These are phyloP conservation scores for Hyparrhenia diplandra DNA, from an alignment of 176 grass and related monocot genomes.

Conservation along the genomic window DNA sequence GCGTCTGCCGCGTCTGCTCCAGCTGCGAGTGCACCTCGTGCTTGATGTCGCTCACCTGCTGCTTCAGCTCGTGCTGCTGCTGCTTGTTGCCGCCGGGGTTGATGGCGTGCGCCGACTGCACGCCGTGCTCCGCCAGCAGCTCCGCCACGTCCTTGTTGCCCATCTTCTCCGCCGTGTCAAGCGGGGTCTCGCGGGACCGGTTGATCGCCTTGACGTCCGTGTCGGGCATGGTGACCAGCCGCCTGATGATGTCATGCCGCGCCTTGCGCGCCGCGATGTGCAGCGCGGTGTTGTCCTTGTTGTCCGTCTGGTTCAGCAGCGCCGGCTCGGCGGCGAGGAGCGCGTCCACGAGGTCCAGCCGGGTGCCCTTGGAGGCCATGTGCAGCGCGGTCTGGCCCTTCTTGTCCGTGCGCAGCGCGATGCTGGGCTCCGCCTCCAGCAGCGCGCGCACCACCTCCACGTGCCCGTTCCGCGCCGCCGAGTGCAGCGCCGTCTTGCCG, in stretches of 20 bases:
- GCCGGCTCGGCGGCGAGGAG: conserved; percentile 59
- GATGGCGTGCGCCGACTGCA: conserved; percentile 47
- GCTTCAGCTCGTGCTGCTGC: conserved; percentile 66
- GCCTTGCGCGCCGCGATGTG: conserved; percentile 86
- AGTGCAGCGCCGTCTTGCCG: conserved; percentile 91
- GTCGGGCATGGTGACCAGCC: conserved; percentile 44
- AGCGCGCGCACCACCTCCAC: conserved; percentile 76
- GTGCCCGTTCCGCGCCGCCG: conserved; percentile 85
- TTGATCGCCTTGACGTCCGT: conserved; percentile 65
- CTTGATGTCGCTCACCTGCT: conserved; percentile 95
- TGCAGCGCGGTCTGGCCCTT: conserved; percentile 95
- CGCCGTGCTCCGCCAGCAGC: conserved; percentile 49
- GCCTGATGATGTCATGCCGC: conserved; percentile 52
- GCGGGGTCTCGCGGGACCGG: conserved; percentile 72
- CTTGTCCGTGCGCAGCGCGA: conserved; percentile 72
- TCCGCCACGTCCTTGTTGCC: conserved; percentile 40
- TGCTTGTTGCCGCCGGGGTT: conserved; percentile 15
- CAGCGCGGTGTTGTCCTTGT: conserved; percentile 84
- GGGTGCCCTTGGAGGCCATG: conserved; percentile 87
- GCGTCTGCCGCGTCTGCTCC: conserved; percentile 80
- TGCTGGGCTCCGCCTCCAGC: conserved; percentile 52
- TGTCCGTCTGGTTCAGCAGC: conserved; percentile 63
- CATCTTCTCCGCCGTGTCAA: conserved; percentile 97
- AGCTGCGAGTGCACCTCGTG: conserved; percentile 96
- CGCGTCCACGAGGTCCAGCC: conserved; percentile 51